phyloP scores from a whole-genome alignment of 495 filamentous ascomycete genomes.

The Penicillium desertorum region DNA sequence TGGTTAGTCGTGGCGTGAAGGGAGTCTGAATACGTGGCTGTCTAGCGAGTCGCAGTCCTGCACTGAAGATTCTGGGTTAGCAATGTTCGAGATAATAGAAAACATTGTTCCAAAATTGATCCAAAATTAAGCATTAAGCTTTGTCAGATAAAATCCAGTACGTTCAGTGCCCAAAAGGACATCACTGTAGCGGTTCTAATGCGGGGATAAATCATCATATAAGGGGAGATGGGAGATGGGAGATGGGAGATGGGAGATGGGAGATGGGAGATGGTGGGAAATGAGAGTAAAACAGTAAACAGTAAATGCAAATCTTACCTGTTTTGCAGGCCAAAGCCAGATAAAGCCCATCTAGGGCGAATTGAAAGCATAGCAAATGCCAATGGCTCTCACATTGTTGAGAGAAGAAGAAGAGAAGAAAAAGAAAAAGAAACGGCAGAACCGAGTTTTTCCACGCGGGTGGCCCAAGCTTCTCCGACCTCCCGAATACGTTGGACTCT shows the following conservation, averaged over 20 bases:
- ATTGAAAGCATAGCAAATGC: constrained; percentile 38
- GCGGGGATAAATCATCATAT: constrained; percentile 54
- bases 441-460: constrained; percentile 23
- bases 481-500: constrained; percentile 7
- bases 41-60: constrained; percentile 23
- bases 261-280: too few species aligned
- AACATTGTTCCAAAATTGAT: constrained; percentile 14
- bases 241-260: too few species aligned
- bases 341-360: constrained; percentile 35
- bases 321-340: constrained; percentile 25
- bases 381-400: constrained; percentile 25
- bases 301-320: constrained; percentile 37
- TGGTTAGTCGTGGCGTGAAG: constrained; percentile 23
- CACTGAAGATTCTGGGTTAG: constrained; percentile 30
- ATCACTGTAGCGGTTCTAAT: constrained; percentile 96
- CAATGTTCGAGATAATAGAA: constrained; percentile 10
- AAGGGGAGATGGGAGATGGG: constrained; percentile 12
- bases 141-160: constrained; percentile 31
- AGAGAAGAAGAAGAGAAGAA: constrained; percentile 18
- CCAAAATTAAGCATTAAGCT: constrained; percentile 13
- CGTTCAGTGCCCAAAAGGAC: constrained; percentile 48
- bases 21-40: constrained; percentile 11
- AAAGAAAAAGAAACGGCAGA: constrained; percentile 27
- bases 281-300: constrained; percentile 6
- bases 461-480: constrained; percentile 39